Evolutionary conservation across 371 early-diverging fungal genomes (phyloP).

Genomic region (Saksenaea oblongispora): DNA sequence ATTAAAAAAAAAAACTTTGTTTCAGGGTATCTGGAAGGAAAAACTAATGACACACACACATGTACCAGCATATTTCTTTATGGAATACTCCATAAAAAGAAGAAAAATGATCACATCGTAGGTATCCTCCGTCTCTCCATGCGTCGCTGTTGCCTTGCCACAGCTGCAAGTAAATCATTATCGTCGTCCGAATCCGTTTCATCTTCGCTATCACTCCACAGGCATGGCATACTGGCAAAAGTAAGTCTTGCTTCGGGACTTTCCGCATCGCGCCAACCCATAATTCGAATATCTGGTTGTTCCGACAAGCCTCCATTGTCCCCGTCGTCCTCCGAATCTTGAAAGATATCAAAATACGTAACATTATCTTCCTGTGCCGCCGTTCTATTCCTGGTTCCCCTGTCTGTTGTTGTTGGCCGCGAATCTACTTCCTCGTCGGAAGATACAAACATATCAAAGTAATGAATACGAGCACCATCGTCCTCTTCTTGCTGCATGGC

Average conservation of each 20-base stretch:
- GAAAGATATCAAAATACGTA: too few species aligned
- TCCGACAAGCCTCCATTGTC: too few species aligned
- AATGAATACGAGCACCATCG: not conserved
- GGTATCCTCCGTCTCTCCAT: not conserved
- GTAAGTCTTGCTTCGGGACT: not conserved
- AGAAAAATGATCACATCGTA: not conserved
- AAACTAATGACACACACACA: not conserved
- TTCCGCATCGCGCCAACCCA: not conserved
- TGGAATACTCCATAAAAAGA: not conserved
- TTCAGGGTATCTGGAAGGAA: too few species aligned
- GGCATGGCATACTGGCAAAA: not conserved
- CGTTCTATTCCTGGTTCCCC: not conserved
- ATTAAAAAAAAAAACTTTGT: too few species aligned
- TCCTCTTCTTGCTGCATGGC: not conserved
- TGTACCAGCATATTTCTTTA: not conserved
- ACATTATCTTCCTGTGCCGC: not conserved
- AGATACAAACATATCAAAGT: not conserved
- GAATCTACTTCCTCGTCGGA: not conserved
- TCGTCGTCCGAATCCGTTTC: not conserved
- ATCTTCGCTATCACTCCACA: not conserved
- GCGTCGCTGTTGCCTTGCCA: not conserved
- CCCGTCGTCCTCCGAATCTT: too few species aligned
- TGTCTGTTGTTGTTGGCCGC: not conserved
- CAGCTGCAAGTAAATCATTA: not conserved
- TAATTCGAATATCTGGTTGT: too few species aligned